Percentiles rank a stretch among this genome's conserved stretches.
phyloP scores from a whole-genome alignment of 2,329 filamentous ascomycete species.

The Diaporthe destruens region DNA sequence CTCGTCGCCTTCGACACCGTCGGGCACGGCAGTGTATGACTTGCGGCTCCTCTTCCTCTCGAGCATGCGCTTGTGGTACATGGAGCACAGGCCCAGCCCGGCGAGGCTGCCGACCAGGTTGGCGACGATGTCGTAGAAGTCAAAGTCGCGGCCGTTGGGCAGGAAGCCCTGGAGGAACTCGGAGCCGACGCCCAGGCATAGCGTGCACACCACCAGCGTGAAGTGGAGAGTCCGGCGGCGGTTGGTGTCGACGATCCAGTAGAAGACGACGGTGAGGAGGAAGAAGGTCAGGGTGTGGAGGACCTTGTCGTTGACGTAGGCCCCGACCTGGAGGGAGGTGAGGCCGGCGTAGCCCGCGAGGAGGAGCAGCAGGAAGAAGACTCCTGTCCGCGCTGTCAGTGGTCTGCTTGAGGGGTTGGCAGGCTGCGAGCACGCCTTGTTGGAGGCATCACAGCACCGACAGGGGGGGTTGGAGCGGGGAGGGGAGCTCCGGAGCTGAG shows the following conservation, averaged over 20 bases:
- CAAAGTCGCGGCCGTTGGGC: slow-evolving; percentile 78
- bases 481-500: slow-evolving; percentile 13
- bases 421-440: not conserved
- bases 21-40: slow-evolving; percentile 77
- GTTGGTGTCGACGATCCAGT: slow-evolving; percentile 95
- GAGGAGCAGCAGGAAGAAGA: slow-evolving; percentile 78
- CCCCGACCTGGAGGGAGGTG: slow-evolving; percentile 68
- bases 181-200: slow-evolving; percentile 77
- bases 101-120: slow-evolving; percentile 84
- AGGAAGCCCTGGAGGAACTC: slow-evolving; percentile 82
- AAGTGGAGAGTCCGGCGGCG: slow-evolving; percentile 87
- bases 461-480: not conserved
- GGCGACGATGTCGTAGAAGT: slow-evolving; percentile 87
- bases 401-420: not conserved
- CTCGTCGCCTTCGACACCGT: slow-evolving; percentile 63
- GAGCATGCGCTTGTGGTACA: slow-evolving; percentile 97
- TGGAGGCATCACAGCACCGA: not conserved
- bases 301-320: slow-evolving; percentile 85
- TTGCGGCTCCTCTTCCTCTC: slow-evolving; percentile 84
- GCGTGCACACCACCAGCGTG: slow-evolving; percentile 83
- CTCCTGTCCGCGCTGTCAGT: slow-evolving; percentile 60
- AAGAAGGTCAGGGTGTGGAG: slow-evolving; percentile 93
- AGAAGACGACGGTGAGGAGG: slow-evolving; percentile 86
- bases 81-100: slow-evolving; percentile 80
- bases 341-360: slow-evolving; percentile 85